Percentiles rank a stretch among this genome's conserved stretches.
These are phyloP conservation scores for Talaromyces piceae DNA, from an alignment of 2,329 filamentous ascomycete genomes.

Conservation along the genomic window DNA sequence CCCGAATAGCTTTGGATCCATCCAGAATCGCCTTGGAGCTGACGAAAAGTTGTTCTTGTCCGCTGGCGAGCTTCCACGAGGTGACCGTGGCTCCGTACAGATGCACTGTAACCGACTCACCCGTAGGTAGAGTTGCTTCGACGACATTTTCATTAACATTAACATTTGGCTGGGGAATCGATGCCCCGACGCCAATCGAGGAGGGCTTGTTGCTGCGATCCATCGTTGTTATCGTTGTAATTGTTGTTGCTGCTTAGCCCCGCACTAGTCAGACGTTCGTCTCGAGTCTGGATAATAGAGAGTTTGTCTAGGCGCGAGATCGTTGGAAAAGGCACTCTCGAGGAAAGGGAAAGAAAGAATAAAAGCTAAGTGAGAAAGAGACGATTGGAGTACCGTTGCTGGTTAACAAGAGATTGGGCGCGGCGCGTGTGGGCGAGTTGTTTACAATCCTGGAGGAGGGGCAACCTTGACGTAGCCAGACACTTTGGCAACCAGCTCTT, in stretches of 20 bases:
- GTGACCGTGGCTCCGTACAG: slow-evolving; percentile 89
- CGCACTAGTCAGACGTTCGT: not conserved
- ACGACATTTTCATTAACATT: slow-evolving; percentile 67
- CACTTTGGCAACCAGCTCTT: not conserved
- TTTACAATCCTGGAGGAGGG: not conserved
- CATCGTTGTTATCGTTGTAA: slow-evolving; percentile 48
- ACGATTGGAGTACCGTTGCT: not conserved
- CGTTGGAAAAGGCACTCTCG: not conserved
- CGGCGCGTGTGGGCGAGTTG: not conserved
- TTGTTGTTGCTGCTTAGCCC: slow-evolving; percentile 21
- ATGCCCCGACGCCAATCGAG: slow-evolving; percentile 66
- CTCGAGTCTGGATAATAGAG: not conserved
- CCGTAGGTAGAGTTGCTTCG: slow-evolving; percentile 72
- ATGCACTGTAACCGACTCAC: slow-evolving; percentile 77
- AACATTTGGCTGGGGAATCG: slow-evolving; percentile 69
- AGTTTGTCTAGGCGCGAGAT: not conserved
- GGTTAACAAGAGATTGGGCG: not conserved
- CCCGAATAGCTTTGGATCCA: slow-evolving; percentile 80
- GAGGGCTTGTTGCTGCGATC: slow-evolving; percentile 79
- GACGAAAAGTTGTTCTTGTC: slow-evolving; percentile 77
- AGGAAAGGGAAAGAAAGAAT: not conserved
- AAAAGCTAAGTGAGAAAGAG: not conserved
- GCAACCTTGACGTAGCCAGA: not conserved
- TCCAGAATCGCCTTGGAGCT: slow-evolving; percentile 74
- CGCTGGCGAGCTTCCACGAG: slow-evolving; percentile 79